These are phyloP conservation scores for Casuarina equisetifolia DNA, from an alignment of 306 rosid genomes.

Conservation along the genomic window DNA sequence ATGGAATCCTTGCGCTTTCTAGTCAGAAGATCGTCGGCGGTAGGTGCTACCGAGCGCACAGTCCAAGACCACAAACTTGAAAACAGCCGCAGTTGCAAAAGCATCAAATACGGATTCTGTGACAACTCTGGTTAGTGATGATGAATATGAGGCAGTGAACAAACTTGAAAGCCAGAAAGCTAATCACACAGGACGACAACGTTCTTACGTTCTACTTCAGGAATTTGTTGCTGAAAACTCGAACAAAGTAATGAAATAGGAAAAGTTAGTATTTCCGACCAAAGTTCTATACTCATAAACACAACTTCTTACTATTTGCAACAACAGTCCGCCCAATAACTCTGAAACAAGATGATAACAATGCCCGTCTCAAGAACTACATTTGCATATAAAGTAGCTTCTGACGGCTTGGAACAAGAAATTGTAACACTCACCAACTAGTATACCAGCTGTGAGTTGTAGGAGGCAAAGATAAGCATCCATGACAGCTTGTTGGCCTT, in stretches of 20 bases:
- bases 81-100: conserved; percentile 98
- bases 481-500: conserved; percentile 97
- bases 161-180: neutral
- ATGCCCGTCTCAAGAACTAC: neutral
- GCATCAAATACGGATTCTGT: conserved; percentile 95
- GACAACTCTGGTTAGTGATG: conserved; percentile 24
- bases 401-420: neutral
- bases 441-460: conserved; percentile 95
- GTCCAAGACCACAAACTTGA: conserved; percentile 84
- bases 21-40: no score
- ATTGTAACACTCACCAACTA: conserved; percentile 67
- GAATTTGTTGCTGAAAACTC: conserved; percentile 8
- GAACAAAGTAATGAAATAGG: neutral
- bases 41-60: no score
- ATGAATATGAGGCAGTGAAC: neutral
- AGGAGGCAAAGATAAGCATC: conserved; percentile 97
- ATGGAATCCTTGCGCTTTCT: no score
- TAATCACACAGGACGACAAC: neutral
- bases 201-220: conserved; percentile 1
- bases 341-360: neutral
- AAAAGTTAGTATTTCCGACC: conserved; percentile 7
- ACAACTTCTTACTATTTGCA: neutral
- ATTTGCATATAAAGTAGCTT: neutral
- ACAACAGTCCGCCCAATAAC: neutral
- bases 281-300: conserved; percentile 1